A percentile compares a stretch with the other conserved stretches of the same genome.
These are phyloP conservation scores for Hypericum perforatum DNA, from an alignment of 345 rosid genomes.

Conservation along the genomic window DNA sequence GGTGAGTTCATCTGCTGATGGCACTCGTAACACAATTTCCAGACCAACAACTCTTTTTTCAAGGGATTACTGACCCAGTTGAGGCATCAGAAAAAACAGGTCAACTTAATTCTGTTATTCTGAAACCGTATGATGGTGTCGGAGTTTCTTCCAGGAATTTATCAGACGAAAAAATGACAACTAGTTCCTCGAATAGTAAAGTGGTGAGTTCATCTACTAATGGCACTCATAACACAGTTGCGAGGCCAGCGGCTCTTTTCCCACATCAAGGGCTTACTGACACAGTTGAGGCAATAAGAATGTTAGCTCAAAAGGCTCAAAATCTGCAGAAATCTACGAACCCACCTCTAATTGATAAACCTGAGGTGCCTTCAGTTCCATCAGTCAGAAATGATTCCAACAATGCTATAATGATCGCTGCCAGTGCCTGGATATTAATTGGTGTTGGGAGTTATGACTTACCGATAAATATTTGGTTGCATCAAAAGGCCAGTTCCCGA, in stretches of 20 bases:
- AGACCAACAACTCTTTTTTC: conserved; percentile 29
- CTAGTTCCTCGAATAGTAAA: conserved; percentile 23
- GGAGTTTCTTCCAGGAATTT: conserved; percentile 32
- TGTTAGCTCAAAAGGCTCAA: conserved; percentile 42
- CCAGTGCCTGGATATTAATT: conserved; percentile 82
- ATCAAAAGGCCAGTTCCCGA: conserved; percentile 46
- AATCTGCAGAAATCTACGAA: conserved; percentile 39
- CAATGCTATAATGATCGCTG: conserved; percentile 62
- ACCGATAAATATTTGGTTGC: conserved; percentile 23
- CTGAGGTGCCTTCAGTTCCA: conserved; percentile 25
- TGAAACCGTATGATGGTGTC: conserved; percentile 28
- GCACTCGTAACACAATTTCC: conserved; percentile 34
- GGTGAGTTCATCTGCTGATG: conserved; percentile 29
- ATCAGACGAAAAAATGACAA: conserved; percentile 38
- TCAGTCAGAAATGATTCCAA: conserved; percentile 40
- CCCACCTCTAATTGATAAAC: conserved; percentile 19
- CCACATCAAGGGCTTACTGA: conserved; percentile 41
- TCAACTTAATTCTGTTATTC: no score
- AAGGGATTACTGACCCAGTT: conserved; percentile 48
- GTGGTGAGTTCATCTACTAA: conserved; percentile 28
- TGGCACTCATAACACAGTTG: conserved; percentile 35
- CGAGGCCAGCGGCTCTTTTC: conserved; percentile 26
- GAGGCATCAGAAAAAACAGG: conserved; percentile 44
- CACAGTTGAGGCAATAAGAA: conserved; percentile 57
- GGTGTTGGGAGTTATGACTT: conserved; percentile 61